phyloP scores from a whole-genome alignment of 2,329 filamentous ascomycete genomes.

The Fusarium kyushuense region DNA sequence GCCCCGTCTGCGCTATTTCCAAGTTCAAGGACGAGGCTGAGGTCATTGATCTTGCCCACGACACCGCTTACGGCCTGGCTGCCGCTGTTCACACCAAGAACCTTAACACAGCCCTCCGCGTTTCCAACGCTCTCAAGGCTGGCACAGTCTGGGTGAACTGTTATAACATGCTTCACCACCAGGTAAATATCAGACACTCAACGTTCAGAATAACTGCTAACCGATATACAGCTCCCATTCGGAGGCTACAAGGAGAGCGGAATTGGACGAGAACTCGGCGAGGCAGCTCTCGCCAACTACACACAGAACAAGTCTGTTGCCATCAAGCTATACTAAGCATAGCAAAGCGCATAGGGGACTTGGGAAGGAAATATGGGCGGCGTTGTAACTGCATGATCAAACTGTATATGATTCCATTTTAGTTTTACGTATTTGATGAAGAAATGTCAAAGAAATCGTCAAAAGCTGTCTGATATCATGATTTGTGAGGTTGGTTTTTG shows the following conservation, averaged over 20 bases:
- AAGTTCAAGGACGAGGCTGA: slow-evolving; percentile 90
- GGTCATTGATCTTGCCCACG: slow-evolving; percentile 79
- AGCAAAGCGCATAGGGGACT: slow-evolving; percentile 16
- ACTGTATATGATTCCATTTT: slow-evolving; percentile 44
- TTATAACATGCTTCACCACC: slow-evolving; percentile 79
- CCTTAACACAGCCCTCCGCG: slow-evolving; percentile 84
- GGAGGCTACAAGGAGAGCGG: slow-evolving; percentile 84
- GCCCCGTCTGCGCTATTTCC: slow-evolving; percentile 84
- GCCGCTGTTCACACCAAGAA: slow-evolving; percentile 85
- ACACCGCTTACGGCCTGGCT: slow-evolving; percentile 83
- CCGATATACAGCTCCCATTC: slow-evolving; percentile 73
- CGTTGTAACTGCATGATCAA: slow-evolving; percentile 41
- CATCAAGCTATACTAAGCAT: slow-evolving; percentile 56
- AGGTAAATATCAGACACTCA: no score
- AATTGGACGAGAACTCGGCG: slow-evolving; percentile 80
- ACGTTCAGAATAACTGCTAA: no score
- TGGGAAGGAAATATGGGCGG: slow-evolving; percentile 31
- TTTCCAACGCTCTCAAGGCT: slow-evolving; percentile 79
- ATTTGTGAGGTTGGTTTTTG: slow-evolving; percentile 4
- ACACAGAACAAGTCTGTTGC: slow-evolving; percentile 76
- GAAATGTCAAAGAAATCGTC: slow-evolving; percentile 37
- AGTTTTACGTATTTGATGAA: slow-evolving; percentile 33
- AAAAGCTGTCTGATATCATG: slow-evolving; percentile 5
- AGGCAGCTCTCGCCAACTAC: slow-evolving; percentile 75
- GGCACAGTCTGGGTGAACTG: slow-evolving; percentile 72